These are phyloP conservation scores for Podaxis sp. DNA, from an alignment of 768 basidiomycete genomes.

Conservation along the genomic window DNA sequence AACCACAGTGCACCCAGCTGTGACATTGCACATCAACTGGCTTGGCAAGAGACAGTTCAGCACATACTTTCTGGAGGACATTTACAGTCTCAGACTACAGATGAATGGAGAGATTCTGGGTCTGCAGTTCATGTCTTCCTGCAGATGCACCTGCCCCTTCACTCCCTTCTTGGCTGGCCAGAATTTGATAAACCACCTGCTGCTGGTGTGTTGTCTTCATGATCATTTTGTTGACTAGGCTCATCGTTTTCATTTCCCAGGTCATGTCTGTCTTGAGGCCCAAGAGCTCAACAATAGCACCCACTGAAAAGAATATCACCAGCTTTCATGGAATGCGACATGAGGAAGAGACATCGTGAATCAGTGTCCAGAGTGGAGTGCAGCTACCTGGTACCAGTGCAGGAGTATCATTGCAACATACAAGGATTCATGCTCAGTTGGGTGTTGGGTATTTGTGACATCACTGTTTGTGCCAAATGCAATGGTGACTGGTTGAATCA, in stretches of 20 bases:
- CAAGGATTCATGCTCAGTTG: neutral
- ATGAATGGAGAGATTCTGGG: neutral
- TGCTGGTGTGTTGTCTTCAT: no score
- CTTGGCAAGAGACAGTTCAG: slow-evolving; percentile 29
- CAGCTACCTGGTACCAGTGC: neutral
- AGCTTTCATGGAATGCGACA: no score
- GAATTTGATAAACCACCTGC: no score
- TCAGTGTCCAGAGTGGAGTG: no score
- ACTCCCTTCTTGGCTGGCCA: no score
- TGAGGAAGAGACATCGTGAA: no score
- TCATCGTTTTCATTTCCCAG: no score
- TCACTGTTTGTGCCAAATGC: neutral
- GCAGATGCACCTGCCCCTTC: no score
- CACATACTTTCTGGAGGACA: slow-evolving; percentile 25
- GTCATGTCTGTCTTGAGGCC: no score
- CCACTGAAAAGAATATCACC: no score
- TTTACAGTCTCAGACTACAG: slow-evolving; percentile 18
- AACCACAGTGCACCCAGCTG: slow-evolving; percentile 46
- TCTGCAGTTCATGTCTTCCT: neutral
- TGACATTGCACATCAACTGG: slow-evolving; percentile 35
- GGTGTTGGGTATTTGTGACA: neutral
- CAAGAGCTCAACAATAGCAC: no score
- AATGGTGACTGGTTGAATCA: neutral
- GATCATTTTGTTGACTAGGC: no score
- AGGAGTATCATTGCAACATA: neutral